Base-by-base conservation (phyloP, 2,329 filamentous ascomycete species). In the Dothistroma septosporum region DNA sequence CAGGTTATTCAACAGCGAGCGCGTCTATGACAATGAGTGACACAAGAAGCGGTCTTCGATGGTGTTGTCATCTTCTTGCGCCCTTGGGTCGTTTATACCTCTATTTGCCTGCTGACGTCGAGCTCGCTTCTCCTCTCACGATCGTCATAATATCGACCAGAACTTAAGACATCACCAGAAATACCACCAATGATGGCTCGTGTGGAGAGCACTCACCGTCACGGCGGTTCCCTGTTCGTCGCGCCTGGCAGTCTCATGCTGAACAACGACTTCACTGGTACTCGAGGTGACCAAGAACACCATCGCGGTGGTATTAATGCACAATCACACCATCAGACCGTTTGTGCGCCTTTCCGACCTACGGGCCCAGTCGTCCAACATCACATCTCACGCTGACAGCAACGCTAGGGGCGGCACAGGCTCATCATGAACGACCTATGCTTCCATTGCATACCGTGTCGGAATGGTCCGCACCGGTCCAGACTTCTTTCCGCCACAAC, bases 241-340 rank as follows among this genome's bases (percentile, higher is more conserved):
- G 63, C 62, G 55, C 64, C 62, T 57, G 64, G 63, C 47, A 31
- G 55, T 63, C 64, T 66, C 53, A 41, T 63, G 62, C 61, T 64
- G 22, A 54, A 63, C 52, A 58, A 65, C 32, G 57, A 60, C 8
- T 33, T 61, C 48, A 57, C 54, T 53, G 53, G 48, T 44, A 58
- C 53, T 57, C 60, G 54, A 28, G 32, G 37, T n/a, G 53, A 55
- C 19, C 50, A 58, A n/a, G 46, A 28, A 48, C 58, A 54, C 37
- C 55, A 52, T n/a, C 49, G 28, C 19, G 1, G 3, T 11, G 47
- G 47, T 21, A n/a, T 9, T 3, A 49, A 24, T 32, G 49, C 59
- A 49, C 24, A 54, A 46, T 52, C 62, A 52, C 50, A 64, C 44
- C 53, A 55, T 33, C 58, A 56, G 16, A 55, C 52, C 10, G 55